Evolutionary conservation across 176 grass and related monocot genomes (phyloP).

Genomic region (Lolium rigidum): DNA sequence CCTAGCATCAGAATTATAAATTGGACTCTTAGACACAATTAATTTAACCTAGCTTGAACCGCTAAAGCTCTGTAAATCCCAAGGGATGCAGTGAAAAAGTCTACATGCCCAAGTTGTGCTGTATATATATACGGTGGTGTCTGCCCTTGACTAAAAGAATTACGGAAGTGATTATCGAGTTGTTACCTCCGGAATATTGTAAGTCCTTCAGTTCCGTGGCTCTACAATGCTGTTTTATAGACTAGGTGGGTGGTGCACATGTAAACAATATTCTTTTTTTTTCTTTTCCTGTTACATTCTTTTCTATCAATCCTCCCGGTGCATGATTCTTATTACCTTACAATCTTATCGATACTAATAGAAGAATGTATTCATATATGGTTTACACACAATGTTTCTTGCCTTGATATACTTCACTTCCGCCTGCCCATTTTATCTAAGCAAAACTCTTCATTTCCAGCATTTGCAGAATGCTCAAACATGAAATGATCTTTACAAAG

Average conservation of each 20-base stretch:
- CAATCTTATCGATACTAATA: constrained; percentile 24
- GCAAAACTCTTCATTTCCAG: constrained; percentile 5
- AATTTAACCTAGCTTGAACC: constrained; percentile 45
- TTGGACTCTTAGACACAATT: constrained; percentile 45
- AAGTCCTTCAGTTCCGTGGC: constrained; percentile 25
- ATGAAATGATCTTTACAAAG: not conserved
- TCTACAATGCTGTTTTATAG: constrained; percentile 37
- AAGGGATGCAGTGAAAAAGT: constrained; percentile 40
- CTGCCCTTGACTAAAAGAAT: constrained; percentile 24
- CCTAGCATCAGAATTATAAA: constrained; percentile 43
- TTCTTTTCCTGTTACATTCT: not conserved
- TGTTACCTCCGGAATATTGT: constrained; percentile 42
- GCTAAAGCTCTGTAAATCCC: constrained; percentile 27
- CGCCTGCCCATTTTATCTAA: not conserved
- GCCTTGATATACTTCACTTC: constrained; percentile 11
- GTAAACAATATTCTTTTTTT: constrained; percentile 29
- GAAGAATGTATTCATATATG: constrained; percentile 23
- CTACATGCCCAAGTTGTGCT: constrained; percentile 40
- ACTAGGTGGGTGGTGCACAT: constrained; percentile 49
- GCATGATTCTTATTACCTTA: constrained; percentile 1
- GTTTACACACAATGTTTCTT: not conserved
- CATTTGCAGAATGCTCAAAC: not conserved
- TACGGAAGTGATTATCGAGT: constrained; percentile 38
- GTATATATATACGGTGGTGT: constrained; percentile 36
- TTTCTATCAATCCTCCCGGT: not conserved